These are phyloP conservation scores for Rosa chinensis DNA, from an alignment of 306 rosid species.

Conservation along the genomic window DNA sequence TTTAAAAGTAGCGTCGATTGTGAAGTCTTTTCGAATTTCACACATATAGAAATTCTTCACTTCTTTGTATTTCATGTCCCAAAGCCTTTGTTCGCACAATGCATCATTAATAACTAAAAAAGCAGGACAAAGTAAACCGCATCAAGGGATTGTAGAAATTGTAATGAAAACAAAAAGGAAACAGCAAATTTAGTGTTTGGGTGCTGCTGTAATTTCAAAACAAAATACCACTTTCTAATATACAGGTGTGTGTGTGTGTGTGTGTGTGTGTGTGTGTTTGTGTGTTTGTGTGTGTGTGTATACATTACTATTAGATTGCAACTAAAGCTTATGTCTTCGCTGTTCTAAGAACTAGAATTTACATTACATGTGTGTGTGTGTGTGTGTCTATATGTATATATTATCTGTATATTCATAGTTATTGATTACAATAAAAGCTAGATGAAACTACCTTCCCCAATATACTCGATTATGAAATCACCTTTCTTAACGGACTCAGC, in stretches of 20 bases:
- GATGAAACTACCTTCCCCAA: slow-evolving; percentile 79
- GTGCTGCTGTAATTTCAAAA: neutral
- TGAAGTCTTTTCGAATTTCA: slow-evolving; percentile 90
- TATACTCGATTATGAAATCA: slow-evolving; percentile 74
- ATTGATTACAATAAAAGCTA: slow-evolving; percentile 6
- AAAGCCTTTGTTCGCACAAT: slow-evolving; percentile 75
- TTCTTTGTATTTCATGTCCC: slow-evolving; percentile 85
- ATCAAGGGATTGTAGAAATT: neutral
- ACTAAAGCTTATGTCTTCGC: neutral
- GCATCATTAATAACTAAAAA: slow-evolving; percentile 87
- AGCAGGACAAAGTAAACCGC: slow-evolving; percentile 6
- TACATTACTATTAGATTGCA: neutral
- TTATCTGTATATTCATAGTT: neutral
- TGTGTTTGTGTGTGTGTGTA: too few relatives aligned
- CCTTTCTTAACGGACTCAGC: slow-evolving; percentile 68
- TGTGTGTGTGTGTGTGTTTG: too few relatives aligned
- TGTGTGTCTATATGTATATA: too few relatives aligned
- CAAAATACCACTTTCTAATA: neutral
- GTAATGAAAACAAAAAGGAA: neutral
- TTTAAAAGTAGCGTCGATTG: slow-evolving; percentile 94
- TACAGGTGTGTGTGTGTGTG: neutral
- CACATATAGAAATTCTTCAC: slow-evolving; percentile 88
- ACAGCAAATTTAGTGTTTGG: neutral
- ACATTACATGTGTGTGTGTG: too few relatives aligned
- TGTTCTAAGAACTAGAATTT: neutral